Evolutionary conservation across 2,329 filamentous ascomycete species (phyloP).

Genomic region (Nigrospora osmanthi): DNA sequence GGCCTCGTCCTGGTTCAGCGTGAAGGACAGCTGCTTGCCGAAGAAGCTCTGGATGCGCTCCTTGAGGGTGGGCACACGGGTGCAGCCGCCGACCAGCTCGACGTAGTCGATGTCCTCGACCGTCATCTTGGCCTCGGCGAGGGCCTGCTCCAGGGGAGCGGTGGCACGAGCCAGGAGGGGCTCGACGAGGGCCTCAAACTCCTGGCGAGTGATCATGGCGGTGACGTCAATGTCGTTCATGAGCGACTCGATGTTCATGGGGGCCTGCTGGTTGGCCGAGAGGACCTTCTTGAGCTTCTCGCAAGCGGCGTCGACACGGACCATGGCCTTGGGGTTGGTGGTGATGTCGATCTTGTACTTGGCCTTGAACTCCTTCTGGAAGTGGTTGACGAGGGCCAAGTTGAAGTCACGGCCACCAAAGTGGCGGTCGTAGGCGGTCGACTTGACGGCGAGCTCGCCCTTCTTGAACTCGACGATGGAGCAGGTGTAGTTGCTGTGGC

Average conservation of each 20-base stretch:
- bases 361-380: slow-evolving; percentile 91
- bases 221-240: slow-evolving; percentile 97
- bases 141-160: slow-evolving; percentile 76
- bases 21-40: slow-evolving; percentile 87
- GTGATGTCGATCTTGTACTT: slow-evolving; percentile 97
- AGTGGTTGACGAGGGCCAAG: slow-evolving; percentile 88
- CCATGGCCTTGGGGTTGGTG: slow-evolving; percentile 80
- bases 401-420: slow-evolving; percentile 98
- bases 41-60: slow-evolving; percentile 85
- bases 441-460: slow-evolving; percentile 90
- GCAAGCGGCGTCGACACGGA: slow-evolving; percentile 78
- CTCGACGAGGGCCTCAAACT: slow-evolving; percentile 85
- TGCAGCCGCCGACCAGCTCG: slow-evolving; percentile 91
- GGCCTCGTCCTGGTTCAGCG: slow-evolving; percentile 96
- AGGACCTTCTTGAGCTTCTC: slow-evolving; percentile 99
- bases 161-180: slow-evolving; percentile 70
- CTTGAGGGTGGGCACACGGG: slow-evolving; percentile 90
- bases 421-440: slow-evolving; percentile 88
- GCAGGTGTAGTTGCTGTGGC: slow-evolving; percentile 91
- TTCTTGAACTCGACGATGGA: slow-evolving; percentile 96
- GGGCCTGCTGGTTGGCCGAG: slow-evolving; percentile 87
- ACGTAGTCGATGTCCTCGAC: slow-evolving; percentile 87
- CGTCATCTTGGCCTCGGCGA: slow-evolving; percentile 87
- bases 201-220: slow-evolving; percentile 83
- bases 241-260: slow-evolving; percentile 93